These are phyloP conservation scores for Cenchrus americanus DNA, from an alignment of 176 grass and related monocot genomes.

Conservation along the genomic window DNA sequence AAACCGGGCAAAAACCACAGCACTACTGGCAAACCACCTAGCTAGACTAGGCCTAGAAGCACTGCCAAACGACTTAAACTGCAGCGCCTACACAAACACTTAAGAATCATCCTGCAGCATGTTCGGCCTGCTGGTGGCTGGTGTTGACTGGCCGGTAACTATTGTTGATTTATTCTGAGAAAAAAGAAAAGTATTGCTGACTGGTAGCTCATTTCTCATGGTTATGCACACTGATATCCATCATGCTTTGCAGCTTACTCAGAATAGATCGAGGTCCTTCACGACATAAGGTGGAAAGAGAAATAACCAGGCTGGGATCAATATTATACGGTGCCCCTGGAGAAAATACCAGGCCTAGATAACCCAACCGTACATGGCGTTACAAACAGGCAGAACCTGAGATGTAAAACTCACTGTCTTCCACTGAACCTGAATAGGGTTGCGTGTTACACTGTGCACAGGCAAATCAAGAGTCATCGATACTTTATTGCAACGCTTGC, in stretches of 20 bases:
- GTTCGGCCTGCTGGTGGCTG: too few species aligned
- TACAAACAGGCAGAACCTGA: background rate
- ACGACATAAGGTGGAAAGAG: background rate
- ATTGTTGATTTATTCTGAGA: too few species aligned
- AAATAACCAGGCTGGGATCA: background rate
- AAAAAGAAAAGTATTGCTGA: too few species aligned
- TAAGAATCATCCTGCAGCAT: too few species aligned
- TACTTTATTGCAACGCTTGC: conserved; percentile 36
- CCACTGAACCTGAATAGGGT: background rate
- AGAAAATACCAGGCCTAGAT: background rate
- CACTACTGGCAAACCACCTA: background rate
- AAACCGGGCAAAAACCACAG: background rate
- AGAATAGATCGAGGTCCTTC: background rate
- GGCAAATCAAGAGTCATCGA: conserved; percentile 29
- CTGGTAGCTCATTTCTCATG: too few species aligned
- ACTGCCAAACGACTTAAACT: background rate
- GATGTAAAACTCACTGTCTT: background rate
- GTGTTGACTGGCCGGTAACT: too few species aligned
- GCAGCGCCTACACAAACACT: background rate
- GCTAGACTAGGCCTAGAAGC: background rate
- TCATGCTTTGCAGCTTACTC: background rate
- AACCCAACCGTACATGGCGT: background rate
- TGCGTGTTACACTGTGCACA: background rate
- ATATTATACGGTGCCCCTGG: background rate
- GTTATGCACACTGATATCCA: too few species aligned